Percentiles rank a stretch among this genome's conserved stretches.
Evolutionary conservation across 805 yeast genomes (phyloP).

Genomic region (Yamadazyma nakazawae): DNA sequence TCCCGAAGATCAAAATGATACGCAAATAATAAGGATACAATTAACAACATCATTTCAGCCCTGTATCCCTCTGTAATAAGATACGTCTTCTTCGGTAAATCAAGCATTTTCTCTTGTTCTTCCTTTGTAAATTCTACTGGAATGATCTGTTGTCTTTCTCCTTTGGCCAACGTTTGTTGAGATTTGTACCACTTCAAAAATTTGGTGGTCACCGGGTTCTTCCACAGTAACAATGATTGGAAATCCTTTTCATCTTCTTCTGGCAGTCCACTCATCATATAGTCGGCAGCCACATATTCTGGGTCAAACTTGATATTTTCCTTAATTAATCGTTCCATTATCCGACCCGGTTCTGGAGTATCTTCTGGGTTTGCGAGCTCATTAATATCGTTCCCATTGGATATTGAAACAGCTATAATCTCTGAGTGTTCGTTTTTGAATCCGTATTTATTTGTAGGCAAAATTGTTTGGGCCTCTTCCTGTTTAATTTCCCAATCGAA

Average conservation of each 20-base stretch:
- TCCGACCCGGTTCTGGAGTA: slow-evolving; percentile 53
- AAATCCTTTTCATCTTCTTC: slow-evolving; percentile 52
- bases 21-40: slow-evolving; percentile 67
- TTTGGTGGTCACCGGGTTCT: slow-evolving; percentile 42
- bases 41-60: slow-evolving; percentile 53
- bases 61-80: slow-evolving; percentile 50
- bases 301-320: slow-evolving; percentile 79
- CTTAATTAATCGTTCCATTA: slow-evolving; percentile 60
- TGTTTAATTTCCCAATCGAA: slow-evolving; percentile 91
- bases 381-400: slow-evolving; percentile 88
- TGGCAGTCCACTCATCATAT: slow-evolving; percentile 54
- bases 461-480: slow-evolving; percentile 28
- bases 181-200: slow-evolving; percentile 49
- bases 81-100: slow-evolving; percentile 62
- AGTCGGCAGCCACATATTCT: slow-evolving; percentile 86
- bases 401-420: slow-evolving; percentile 59
- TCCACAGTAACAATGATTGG: slow-evolving; percentile 47
- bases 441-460: slow-evolving; percentile 52
- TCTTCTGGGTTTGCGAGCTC: slow-evolving; percentile 81
- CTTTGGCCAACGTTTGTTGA: slow-evolving; percentile 25
- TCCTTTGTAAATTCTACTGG: slow-evolving; percentile 52
- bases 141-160: slow-evolving; percentile 24
- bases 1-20: slow-evolving; percentile 74
- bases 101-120: slow-evolving; percentile 65
- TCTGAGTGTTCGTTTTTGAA: slow-evolving; percentile 67